These are phyloP conservation scores for Hymenotorrendiella dingleyae DNA, from an alignment of 2,329 filamentous ascomycete genomes.

Conservation along the genomic window DNA sequence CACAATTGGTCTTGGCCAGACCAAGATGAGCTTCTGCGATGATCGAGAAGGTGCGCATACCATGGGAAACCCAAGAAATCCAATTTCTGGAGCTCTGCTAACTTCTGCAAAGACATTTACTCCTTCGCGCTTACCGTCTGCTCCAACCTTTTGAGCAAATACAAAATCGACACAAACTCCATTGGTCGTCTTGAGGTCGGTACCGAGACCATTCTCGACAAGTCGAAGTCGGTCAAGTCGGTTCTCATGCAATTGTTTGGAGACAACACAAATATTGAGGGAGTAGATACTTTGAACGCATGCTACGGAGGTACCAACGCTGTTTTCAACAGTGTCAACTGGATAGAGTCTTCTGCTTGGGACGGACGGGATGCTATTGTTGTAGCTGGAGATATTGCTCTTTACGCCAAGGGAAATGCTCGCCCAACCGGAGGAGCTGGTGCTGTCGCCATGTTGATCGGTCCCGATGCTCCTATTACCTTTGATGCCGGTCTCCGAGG, in stretches of 20 bases:
- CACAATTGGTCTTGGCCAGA: conserved; percentile 86
- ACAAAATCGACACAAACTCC: conserved; percentile 72
- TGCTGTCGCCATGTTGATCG: conserved; percentile 71
- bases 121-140: conserved; percentile 74
- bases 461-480: conserved; percentile 70
- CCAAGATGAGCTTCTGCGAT: conserved; percentile 89
- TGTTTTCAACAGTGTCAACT: conserved; percentile 77
- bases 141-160: conserved; percentile 74
- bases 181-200: conserved; percentile 80
- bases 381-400: conserved; percentile 74
- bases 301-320: conserved; percentile 86
- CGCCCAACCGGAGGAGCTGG: conserved; percentile 77
- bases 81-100: conserved; percentile 4
- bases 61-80: not conserved
- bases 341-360: conserved; percentile 83
- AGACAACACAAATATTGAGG: conserved; percentile 79
- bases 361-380: conserved; percentile 78
- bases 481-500: conserved; percentile 74
- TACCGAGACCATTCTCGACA: conserved; percentile 80
- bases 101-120: conserved; percentile 66
- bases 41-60: conserved; percentile 67
- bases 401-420: conserved; percentile 78
- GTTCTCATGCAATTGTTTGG: conserved; percentile 83
- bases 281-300: conserved; percentile 76
- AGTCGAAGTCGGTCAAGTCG: conserved; percentile 87